Conservation (phyloP, 495 filamentous ascomycete genomes). For the Podospora fimiseda region DNA sequence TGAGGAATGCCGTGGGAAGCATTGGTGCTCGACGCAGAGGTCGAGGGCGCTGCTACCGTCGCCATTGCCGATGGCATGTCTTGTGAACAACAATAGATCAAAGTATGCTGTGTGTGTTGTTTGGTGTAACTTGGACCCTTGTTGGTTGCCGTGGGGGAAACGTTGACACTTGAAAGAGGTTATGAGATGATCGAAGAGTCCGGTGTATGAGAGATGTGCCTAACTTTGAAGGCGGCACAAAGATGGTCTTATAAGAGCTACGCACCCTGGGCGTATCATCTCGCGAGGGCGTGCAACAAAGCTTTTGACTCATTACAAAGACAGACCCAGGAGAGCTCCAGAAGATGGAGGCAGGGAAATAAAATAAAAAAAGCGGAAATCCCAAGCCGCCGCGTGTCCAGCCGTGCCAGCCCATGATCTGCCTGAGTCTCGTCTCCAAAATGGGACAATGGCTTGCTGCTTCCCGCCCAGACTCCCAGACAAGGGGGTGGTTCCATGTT, state of each 20-base stretch:
- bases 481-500: background rate
- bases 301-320: slow-evolving; percentile 20
- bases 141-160: background rate
- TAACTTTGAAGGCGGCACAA: background rate
- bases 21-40: slow-evolving; percentile 7
- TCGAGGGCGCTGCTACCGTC: background rate
- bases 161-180: background rate
- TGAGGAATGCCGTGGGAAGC: slow-evolving; percentile 3
- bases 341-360: background rate
- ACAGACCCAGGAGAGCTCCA: background rate
- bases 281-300: background rate
- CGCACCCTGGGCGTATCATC: background rate
- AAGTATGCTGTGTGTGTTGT: too few species aligned
- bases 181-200: background rate
- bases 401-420: slow-evolving; percentile 4
- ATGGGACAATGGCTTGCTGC: slow-evolving; percentile 5
- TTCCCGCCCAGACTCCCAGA: background rate
- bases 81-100: too few species aligned
- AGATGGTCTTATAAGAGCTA: background rate
- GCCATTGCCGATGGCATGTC: background rate
- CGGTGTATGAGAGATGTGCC: background rate
- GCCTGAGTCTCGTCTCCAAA: slow-evolving; percentile 4
- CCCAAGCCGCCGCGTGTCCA: background rate
- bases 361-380: slow-evolving; percentile 1
- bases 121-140: background rate